Evolutionary conservation across 768 basidiomycete genomes (phyloP).

Genomic region (Hemileccinum rubropunctum): DNA sequence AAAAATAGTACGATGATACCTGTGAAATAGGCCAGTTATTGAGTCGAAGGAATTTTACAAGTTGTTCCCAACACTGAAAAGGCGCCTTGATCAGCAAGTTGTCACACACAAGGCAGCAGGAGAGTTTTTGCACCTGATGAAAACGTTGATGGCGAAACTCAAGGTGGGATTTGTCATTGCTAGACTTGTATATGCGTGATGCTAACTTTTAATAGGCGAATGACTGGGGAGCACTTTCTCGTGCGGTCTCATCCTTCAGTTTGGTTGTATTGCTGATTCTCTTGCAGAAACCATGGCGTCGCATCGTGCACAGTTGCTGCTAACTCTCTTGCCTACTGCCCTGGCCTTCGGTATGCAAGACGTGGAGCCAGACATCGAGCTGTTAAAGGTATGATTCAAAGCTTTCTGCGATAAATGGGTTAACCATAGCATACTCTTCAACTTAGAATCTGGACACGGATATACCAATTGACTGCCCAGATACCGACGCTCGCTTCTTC

Average conservation of each 20-base stretch:
- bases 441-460: constrained; percentile 56
- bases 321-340: constrained; percentile 43
- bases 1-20: neutral
- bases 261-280: neutral
- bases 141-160: constrained; percentile 64
- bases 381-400: constrained; percentile 42
- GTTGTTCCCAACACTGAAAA: constrained; percentile 46
- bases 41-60: constrained; percentile 58
- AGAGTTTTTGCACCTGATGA: constrained; percentile 53
- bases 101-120: constrained; percentile 49
- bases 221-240: constrained; percentile 61
- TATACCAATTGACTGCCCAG: constrained; percentile 33
- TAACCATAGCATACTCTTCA: neutral
- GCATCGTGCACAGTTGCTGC: constrained; percentile 43
- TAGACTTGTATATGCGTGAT: neutral
- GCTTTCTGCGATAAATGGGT: neutral
- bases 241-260: constrained; percentile 31
- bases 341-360: constrained; percentile 49
- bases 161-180: constrained; percentile 38
- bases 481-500: constrained; percentile 38
- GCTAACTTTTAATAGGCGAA: constrained; percentile 41
- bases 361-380: constrained; percentile 42
- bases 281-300: constrained; percentile 43
- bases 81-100: constrained; percentile 44
- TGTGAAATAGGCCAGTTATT: constrained; percentile 45